These are phyloP conservation scores for Evernia prunastri DNA, from an alignment of 495 filamentous ascomycete genomes.

Conservation along the genomic window DNA sequence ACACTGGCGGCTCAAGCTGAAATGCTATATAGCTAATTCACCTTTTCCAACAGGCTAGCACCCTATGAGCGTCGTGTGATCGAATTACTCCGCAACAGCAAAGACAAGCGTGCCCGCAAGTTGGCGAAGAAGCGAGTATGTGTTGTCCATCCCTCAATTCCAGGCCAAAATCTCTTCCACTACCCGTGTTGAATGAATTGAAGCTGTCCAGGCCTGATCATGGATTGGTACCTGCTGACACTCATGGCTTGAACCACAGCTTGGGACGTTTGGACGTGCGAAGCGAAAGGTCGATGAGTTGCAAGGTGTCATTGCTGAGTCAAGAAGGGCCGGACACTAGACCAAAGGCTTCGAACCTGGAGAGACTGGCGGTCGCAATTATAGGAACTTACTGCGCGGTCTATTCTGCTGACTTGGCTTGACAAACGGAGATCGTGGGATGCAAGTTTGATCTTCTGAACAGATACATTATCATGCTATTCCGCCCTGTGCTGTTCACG, in stretches of 20 bases:
- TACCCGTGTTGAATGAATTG: not conserved
- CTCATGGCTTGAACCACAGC: slow-evolving; percentile 39
- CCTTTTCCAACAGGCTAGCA: slow-evolving; percentile 58
- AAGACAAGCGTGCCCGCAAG: slow-evolving; percentile 98
- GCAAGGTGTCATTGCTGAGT: slow-evolving; percentile 92
- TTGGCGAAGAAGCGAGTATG: slow-evolving; percentile 96
- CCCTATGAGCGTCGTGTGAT: slow-evolving; percentile 98
- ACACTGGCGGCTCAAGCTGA: not conserved
- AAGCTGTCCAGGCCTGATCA: not conserved
- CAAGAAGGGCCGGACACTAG: slow-evolving; percentile 77
- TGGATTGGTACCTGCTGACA: not conserved
- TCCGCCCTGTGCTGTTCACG: not conserved
- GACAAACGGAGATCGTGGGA: not conserved
- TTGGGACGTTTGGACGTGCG: slow-evolving; percentile 94
- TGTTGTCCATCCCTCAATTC: slow-evolving; percentile 22
- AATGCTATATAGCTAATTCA: not conserved
- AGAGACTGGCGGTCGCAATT: not conserved
- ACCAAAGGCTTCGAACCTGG: slow-evolving; percentile 18
- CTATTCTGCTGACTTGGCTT: not conserved
- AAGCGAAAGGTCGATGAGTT: slow-evolving; percentile 99
- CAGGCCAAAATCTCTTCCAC: not conserved
- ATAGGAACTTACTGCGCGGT: not conserved
- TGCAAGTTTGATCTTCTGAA: not conserved
- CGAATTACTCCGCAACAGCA: slow-evolving; percentile 95
- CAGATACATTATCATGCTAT: not conserved